phyloP scores from a whole-genome alignment of 2,329 filamentous ascomycete genomes.

The Xylaria sp. region DNA sequence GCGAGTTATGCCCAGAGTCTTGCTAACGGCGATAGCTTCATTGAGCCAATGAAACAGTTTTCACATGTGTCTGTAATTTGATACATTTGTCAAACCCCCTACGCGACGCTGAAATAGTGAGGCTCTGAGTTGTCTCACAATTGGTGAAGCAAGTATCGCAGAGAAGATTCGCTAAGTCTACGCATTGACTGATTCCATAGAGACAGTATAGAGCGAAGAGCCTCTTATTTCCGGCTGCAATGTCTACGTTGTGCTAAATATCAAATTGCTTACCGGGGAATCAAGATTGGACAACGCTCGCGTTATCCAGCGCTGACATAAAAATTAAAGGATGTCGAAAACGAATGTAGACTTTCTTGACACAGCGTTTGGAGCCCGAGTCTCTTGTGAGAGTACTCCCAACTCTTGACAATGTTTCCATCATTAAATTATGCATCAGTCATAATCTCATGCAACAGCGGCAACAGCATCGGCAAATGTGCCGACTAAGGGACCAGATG shows the following conservation, averaged over 20 bases:
- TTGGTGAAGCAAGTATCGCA: background rate
- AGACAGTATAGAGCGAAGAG: background rate
- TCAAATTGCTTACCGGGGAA: slow-evolving; percentile 1
- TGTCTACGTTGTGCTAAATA: slow-evolving; percentile 10
- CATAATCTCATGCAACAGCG: slow-evolving; percentile 57
- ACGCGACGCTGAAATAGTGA: background rate
- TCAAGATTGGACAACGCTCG: background rate
- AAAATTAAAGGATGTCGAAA: background rate
- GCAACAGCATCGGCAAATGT: slow-evolving; percentile 70
- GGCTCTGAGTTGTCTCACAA: slow-evolving; percentile 1
- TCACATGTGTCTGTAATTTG: slow-evolving; percentile 12
- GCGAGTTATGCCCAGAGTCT: background rate
- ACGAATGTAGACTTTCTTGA: background rate
- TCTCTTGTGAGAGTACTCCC: background rate
- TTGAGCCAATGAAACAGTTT: slow-evolving; percentile 5
- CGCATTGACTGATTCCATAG: background rate
- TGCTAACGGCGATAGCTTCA: slow-evolving; percentile 7
- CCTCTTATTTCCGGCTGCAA: slow-evolving; percentile 3
- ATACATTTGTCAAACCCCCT: slow-evolving; percentile 9
- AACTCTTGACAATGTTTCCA: slow-evolving; percentile 13
- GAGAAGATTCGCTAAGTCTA: slow-evolving; percentile 4
- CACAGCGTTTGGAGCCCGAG: background rate
- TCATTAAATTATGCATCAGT: slow-evolving; percentile 28
- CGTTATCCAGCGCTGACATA: background rate
- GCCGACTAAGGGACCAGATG: slow-evolving; percentile 63